phyloP scores from a whole-genome alignment of 2,329 filamentous ascomycete species.

The Pseudocercospora fijiensis region DNA sequence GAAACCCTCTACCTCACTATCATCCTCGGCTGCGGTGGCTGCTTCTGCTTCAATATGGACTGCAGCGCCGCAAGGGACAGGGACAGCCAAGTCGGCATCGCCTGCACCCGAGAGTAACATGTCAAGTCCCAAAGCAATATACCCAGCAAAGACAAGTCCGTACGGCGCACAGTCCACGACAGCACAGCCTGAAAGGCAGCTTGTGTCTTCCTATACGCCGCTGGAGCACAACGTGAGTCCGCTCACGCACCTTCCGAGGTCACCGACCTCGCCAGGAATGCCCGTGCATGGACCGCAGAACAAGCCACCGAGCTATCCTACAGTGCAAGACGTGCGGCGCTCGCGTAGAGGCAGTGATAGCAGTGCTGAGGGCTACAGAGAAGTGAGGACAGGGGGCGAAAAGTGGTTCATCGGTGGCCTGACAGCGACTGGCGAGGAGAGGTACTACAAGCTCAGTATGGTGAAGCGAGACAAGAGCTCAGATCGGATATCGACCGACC shows the following conservation, averaged over 20 bases:
- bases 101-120: conserved; percentile 25
- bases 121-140: conserved; percentile 49
- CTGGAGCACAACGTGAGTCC: conserved; percentile 41
- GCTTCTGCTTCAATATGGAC: conserved; percentile 35
- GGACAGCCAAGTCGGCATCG: conserved; percentile 21
- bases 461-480: conserved; percentile 70
- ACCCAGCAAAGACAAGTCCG: conserved; percentile 44
- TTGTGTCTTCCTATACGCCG: conserved; percentile 40
- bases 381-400: conserved; percentile 69
- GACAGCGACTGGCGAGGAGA: conserved; percentile 74
- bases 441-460: conserved; percentile 77
- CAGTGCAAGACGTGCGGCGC: conserved; percentile 34
- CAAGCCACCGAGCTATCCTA: conserved; percentile 37
- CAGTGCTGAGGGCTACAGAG: conserved; percentile 72
- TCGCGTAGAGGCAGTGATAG: conserved; percentile 68
- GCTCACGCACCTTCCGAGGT: conserved; percentile 39
- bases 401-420: conserved; percentile 81
- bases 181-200: conserved; percentile 41
- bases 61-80: conserved; percentile 22
- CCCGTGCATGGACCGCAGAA: conserved; percentile 39
- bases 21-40: conserved; percentile 45
- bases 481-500: conserved; percentile 71
- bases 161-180: conserved; percentile 28
- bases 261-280: conserved; percentile 37
- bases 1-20: conserved; percentile 52